Conservation (phyloP, 305 asterid species). For the Petunia hybrid region DNA sequence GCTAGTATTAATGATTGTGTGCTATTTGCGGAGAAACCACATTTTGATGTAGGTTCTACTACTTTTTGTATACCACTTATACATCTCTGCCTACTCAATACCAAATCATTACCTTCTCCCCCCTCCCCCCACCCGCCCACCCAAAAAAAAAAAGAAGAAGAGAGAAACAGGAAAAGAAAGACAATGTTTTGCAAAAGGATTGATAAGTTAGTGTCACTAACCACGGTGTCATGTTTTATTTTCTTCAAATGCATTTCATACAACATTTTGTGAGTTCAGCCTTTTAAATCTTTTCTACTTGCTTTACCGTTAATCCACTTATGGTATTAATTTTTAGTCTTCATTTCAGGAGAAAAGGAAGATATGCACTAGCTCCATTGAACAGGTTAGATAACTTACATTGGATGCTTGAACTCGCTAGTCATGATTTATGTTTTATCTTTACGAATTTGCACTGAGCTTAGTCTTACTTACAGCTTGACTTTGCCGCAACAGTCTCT, state of each 20-base stretch:
- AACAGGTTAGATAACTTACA: constrained; percentile 64
- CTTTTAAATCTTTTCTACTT: not conserved
- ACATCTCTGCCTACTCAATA: too few relatives aligned
- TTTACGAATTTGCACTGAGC: constrained; percentile 23
- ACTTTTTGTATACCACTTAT: too few relatives aligned
- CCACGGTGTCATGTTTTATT: not conserved
- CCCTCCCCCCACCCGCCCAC: too few relatives aligned
- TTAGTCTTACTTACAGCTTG: constrained; percentile 70
- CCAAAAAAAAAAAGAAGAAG: too few relatives aligned
- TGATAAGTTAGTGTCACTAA: not conserved
- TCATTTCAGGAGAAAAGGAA: constrained; percentile 66
- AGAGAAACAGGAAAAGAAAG: too few relatives aligned
- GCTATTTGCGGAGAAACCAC: too few relatives aligned
- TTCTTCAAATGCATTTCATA: not conserved
- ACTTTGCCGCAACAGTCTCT: constrained; percentile 85
- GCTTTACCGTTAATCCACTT: not conserved
- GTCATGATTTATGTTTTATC: constrained; percentile 2
- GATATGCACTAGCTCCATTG: constrained; percentile 70
- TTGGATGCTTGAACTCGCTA: constrained; percentile 28
- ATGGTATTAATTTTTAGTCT: constrained; percentile 21
- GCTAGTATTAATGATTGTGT: too few relatives aligned
- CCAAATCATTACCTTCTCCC: too few relatives aligned
- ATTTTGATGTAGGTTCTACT: too few relatives aligned
- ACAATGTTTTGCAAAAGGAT: not conserved
- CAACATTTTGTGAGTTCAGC: not conserved